Evolutionary conservation across 1,284 basidiomycete species (phyloP), one percentile per base, ranked within the genome.

Genomic region (Ustilago sp.): DNA sequence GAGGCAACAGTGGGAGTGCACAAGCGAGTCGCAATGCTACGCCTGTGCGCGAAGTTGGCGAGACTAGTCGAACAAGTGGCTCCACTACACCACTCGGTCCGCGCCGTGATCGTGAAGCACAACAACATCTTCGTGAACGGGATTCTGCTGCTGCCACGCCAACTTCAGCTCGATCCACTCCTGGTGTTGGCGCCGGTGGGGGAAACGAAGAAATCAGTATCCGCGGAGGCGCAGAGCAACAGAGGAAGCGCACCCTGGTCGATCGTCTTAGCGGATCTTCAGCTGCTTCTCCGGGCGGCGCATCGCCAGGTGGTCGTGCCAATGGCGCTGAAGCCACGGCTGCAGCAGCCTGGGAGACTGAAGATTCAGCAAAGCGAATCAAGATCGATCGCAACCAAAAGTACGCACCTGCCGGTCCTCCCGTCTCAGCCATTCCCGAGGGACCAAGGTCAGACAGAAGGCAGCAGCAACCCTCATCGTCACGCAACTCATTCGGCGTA

Each of bases 11-110:
- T 36, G 59, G 62, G 4, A 76, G 63, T 53, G 74, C 61, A 0
- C 74, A 71, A 43, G 51, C 54, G 4, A 76, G 74, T 43, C 61
- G 68, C 2, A 68, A 73, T 48, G 64, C 59, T 13, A 76, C 65
- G 11, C 65, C 68, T 7, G 65, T 58, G 5, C 66, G 63, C 31
- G 66, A 68, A 3, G 23, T 39, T 36, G 63, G 17, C 19, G 72
- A 63, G 1, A 48, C 51, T 19, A 52, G 51, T 8, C 61, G 65
- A 7, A 48, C 17, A 5, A 68, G 67, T 35, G 63, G 63, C 7
- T 50, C 47, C 8, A 69, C 9, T 35, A 71, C 73, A 13, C 63
- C 73, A 8, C 34, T 67, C 7, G 61, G 19, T 6, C 74, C 64
- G 17, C 68, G 73, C 5, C 68, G 60, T 19, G 65, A 68, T 53